Conservation (phyloP, 2,329 filamentous ascomycete genomes). For the Orbilia oligospora region DNA sequence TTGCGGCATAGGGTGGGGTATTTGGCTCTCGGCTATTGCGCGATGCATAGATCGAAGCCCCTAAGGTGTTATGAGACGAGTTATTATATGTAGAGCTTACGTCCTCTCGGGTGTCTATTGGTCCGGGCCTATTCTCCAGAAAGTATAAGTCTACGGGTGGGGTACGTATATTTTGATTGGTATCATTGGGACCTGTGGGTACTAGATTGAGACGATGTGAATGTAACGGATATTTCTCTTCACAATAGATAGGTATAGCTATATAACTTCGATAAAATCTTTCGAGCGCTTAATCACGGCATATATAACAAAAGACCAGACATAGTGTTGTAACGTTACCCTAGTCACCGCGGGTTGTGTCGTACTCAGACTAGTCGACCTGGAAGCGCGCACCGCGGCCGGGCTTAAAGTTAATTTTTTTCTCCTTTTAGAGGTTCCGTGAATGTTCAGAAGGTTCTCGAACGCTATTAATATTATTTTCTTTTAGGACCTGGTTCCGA, state of each 20-base stretch:
- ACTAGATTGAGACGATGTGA: background rate
- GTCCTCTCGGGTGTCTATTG: slow-evolving; percentile 2
- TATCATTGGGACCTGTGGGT: too few relatives aligned
- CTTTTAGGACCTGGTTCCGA: too few relatives aligned
- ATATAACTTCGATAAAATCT: background rate
- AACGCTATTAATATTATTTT: too few relatives aligned
- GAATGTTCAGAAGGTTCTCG: too few relatives aligned
- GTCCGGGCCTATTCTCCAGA: background rate
- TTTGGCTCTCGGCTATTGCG: background rate
- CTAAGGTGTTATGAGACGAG: background rate
- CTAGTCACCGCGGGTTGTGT: too few relatives aligned
- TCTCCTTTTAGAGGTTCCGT: too few relatives aligned
- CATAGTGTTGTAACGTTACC: too few relatives aligned
- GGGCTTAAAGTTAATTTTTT: too few relatives aligned
- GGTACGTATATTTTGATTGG: background rate
- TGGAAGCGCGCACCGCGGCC: too few relatives aligned
- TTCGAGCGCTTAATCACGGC: background rate
- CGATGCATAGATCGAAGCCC: background rate
- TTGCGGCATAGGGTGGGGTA: background rate
- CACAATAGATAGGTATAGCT: background rate
- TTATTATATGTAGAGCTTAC: background rate
- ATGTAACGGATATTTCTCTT: background rate
- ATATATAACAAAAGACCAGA: background rate
- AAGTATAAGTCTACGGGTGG: too few relatives aligned
- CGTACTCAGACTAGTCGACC: too few relatives aligned